Evolutionary conservation across 2,329 filamentous ascomycete genomes (phyloP), one percentile per base, ranked within the genome.

Genomic region (Trichoderma koningii): DNA sequence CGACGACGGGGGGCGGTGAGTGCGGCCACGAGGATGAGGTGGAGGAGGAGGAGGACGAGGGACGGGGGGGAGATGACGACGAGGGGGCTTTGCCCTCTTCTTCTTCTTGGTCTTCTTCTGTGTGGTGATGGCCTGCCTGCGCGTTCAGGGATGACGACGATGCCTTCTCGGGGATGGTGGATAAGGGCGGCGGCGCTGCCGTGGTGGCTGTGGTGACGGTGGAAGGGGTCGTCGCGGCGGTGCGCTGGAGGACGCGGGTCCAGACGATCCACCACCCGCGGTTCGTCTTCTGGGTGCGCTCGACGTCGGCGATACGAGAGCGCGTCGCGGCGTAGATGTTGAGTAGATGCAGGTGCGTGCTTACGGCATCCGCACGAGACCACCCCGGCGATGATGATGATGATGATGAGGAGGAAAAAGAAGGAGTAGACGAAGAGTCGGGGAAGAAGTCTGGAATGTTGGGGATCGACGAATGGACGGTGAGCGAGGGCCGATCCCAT

Each of bases 251-350:
- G 23, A 88, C 77, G 26, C 85, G 79, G 55, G 82, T 87, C 87
- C 87, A 90, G 28, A 89, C 86, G 34, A 90, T 80, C 87, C 88
- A 90, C 86, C 87, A 90, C 1, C 87, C 87, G 41, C 87, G 82
- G 52, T 79, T 85, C 4, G 87, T 89, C 78, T 89, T 89, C 70
- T 83, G 85, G 1, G 86, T 89, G 21, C 85, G 80, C 73, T 90
- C 87, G 3, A 85, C 73, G 66, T 85, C 83, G 4, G 75, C 74
- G 42, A 79, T 74, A 2, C 72, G 74, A 14, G 70, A 67, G 5
- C 81, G 77, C 2, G 83, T 84, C n/a, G 71, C 67, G 41, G 68
- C 68, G 69, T 85, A 83, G 9, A 85, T 81, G 69, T 83, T 84
- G 30, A 90, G 79, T 12, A 90, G 81, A 69, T 89, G 86, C 65